Conservation (phyloP, 2,329 filamentous ascomycete species). For the Monilinia polystroma region DNA sequence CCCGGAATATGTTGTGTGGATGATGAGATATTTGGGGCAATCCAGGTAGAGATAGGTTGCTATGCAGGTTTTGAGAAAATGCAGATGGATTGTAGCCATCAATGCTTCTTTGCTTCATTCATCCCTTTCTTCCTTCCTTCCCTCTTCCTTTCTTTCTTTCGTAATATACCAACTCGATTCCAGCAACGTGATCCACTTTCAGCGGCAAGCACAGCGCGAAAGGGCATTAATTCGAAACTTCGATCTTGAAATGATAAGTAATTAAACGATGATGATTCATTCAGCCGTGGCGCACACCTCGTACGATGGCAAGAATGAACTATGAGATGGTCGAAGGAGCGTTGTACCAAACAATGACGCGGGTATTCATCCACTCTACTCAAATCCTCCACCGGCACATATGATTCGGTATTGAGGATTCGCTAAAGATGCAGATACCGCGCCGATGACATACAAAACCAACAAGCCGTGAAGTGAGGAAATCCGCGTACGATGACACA, state of each 20-base stretch:
- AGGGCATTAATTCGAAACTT: too few relatives aligned
- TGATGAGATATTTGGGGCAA: neutral
- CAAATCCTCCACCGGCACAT: neutral
- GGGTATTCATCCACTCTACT: too few relatives aligned
- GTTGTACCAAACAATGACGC: neutral
- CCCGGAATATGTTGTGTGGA: neutral
- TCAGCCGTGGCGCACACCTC: neutral
- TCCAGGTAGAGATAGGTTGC: neutral
- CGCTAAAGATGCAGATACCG: neutral
- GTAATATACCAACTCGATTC: neutral
- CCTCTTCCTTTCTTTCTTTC: too few relatives aligned
- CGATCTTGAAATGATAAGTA: neutral
- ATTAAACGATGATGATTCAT: too few relatives aligned
- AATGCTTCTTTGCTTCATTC: too few relatives aligned
- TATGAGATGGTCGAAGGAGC: neutral
- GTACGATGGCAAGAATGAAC: neutral
- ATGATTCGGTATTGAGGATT: neutral
- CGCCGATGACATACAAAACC: neutral
- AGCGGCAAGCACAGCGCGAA: neutral
- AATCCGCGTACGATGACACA: neutral
- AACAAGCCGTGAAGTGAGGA: neutral
- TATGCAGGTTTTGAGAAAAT: neutral
- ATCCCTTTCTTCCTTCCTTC: neutral
- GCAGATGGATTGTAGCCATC: neutral
- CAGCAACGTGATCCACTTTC: neutral